These are phyloP conservation scores for Aspergillus ibericus DNA, from an alignment of 2,329 filamentous ascomycete genomes.

Conservation along the genomic window DNA sequence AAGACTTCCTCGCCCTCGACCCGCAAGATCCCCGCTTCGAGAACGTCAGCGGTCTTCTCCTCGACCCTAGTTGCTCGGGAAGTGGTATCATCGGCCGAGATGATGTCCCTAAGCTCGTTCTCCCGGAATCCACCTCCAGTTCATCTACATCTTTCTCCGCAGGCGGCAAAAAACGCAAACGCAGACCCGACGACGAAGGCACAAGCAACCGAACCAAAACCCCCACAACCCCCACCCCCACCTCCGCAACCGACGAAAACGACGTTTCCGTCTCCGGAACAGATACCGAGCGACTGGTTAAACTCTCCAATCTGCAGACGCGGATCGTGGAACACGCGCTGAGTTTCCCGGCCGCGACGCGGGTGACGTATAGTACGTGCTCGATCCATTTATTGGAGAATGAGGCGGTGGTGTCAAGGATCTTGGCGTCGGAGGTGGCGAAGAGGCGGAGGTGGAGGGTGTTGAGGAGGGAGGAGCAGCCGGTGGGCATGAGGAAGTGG, in stretches of 20 bases:
- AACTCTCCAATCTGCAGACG: slow-evolving; percentile 79
- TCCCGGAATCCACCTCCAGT: slow-evolving; percentile 48
- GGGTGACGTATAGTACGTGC: slow-evolving; percentile 91
- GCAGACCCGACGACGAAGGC: slow-evolving; percentile 22
- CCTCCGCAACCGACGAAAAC: slow-evolving; percentile 38
- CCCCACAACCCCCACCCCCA: neutral
- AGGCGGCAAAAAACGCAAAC: slow-evolving; percentile 47
- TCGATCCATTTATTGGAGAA: slow-evolving; percentile 87
- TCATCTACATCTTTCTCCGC: slow-evolving; percentile 3
- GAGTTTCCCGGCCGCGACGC: slow-evolving; percentile 69
- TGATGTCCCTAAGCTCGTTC: slow-evolving; percentile 67
- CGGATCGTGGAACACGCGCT: slow-evolving; percentile 82
- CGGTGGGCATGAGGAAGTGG: slow-evolving; percentile 75
- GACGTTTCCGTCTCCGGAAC: slow-evolving; percentile 37
- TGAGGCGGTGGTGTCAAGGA: slow-evolving; percentile 74
- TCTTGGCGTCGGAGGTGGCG: slow-evolving; percentile 68
- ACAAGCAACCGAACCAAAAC: neutral
- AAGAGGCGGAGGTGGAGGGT: slow-evolving; percentile 72
- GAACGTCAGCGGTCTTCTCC: slow-evolving; percentile 75
- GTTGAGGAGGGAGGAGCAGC: slow-evolving; percentile 70
- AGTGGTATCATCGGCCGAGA: slow-evolving; percentile 92
- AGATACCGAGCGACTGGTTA: slow-evolving; percentile 64
- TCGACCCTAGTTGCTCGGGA: slow-evolving; percentile 94
- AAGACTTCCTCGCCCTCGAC: slow-evolving; percentile 79
- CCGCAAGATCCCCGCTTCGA: slow-evolving; percentile 62